Percentiles rank a stretch among this genome's conserved stretches.
Evolutionary conservation across 169 alveolate species (phyloP).

Genomic region (Besnoitia besnoiti): DNA sequence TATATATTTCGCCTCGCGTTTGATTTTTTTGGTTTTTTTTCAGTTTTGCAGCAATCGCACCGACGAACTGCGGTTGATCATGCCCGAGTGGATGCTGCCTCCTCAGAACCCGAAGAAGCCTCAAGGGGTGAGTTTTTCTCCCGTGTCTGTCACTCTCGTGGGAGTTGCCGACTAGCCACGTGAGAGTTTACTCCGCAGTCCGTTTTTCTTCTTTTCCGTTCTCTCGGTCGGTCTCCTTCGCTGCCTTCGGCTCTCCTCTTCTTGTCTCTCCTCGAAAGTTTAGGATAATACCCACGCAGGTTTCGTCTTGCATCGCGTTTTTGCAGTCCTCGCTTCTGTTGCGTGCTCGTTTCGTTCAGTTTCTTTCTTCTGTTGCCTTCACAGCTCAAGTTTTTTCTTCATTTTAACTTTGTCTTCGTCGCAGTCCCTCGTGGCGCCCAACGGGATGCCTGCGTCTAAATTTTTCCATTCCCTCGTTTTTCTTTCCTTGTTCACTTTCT

Average conservation of each 20-base stretch:
- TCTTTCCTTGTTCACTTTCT: not conserved
- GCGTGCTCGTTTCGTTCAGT: too few species aligned
- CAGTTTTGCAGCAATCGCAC: constrained; percentile 65
- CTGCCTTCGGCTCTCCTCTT: not conserved
- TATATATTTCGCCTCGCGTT: too few species aligned
- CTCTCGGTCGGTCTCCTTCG: not conserved
- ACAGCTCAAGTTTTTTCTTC: too few species aligned
- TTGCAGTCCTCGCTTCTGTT: too few species aligned
- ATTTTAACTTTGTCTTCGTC: too few species aligned
- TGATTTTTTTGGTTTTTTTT: too few species aligned
- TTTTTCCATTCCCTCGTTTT: not conserved
- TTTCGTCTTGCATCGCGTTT: too few species aligned
- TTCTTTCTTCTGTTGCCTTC: too few species aligned
- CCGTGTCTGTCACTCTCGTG: not conserved
- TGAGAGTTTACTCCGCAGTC: not conserved
- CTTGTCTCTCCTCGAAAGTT: too few species aligned
- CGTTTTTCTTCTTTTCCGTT: not conserved
- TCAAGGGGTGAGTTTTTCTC: constrained; percentile 54
- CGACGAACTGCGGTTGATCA: constrained; percentile 51
- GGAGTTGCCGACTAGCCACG: too few species aligned
- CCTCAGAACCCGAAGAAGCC: constrained; percentile 55
- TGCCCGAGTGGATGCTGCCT: constrained; percentile 67
- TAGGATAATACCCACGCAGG: too few species aligned
- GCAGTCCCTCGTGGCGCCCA: too few species aligned
- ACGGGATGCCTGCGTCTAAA: not conserved